Conservation (phyloP, 495 filamentous ascomycete genomes). For the Aspergillus mulundensis region DNA sequence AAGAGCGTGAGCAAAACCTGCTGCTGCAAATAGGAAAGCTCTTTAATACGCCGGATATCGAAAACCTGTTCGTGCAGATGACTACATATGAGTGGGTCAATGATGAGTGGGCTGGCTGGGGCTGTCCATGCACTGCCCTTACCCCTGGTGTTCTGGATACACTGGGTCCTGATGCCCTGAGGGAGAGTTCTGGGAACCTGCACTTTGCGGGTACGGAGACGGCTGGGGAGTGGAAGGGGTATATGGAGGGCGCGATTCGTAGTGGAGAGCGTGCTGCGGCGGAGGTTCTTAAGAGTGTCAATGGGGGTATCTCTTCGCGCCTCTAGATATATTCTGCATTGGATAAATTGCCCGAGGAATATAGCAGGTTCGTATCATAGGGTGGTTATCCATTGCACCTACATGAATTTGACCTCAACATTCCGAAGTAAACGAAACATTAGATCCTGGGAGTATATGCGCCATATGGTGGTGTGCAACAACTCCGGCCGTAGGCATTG, state of each 20-base stretch:
- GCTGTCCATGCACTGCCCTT: slow-evolving; percentile 21
- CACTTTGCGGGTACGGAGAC: slow-evolving; percentile 47
- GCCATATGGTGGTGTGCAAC: too few relatives aligned
- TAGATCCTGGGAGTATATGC: too few relatives aligned
- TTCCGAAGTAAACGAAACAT: too few relatives aligned
- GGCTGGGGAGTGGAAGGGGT: slow-evolving; percentile 38
- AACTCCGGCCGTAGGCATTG: too few relatives aligned
- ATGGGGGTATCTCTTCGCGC: too few relatives aligned
- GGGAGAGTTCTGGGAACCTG: slow-evolving; percentile 25
- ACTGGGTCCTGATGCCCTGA: slow-evolving; percentile 17
- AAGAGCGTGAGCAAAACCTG: slow-evolving; percentile 13
- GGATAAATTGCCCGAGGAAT: too few relatives aligned
- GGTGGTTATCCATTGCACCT: too few relatives aligned
- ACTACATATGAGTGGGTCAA: slow-evolving; percentile 25
- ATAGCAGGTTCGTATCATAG: too few relatives aligned
- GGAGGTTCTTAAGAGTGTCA: slow-evolving; percentile 22
- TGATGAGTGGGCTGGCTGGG: slow-evolving; percentile 22
- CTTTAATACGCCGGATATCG: not conserved
- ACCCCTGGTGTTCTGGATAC: slow-evolving; percentile 22
- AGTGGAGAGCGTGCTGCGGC: slow-evolving; percentile 31
- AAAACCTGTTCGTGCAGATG: slow-evolving; percentile 15
- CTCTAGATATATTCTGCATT: too few relatives aligned
- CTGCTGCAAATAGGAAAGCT: slow-evolving; percentile 9
- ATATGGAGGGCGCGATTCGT: slow-evolving; percentile 45
- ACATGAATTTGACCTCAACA: too few relatives aligned